Evolutionary conservation across 441 rosid species (phyloP), one percentile per base, ranked within the genome.

Genomic region (Bocquillonia castaneifolia): DNA sequence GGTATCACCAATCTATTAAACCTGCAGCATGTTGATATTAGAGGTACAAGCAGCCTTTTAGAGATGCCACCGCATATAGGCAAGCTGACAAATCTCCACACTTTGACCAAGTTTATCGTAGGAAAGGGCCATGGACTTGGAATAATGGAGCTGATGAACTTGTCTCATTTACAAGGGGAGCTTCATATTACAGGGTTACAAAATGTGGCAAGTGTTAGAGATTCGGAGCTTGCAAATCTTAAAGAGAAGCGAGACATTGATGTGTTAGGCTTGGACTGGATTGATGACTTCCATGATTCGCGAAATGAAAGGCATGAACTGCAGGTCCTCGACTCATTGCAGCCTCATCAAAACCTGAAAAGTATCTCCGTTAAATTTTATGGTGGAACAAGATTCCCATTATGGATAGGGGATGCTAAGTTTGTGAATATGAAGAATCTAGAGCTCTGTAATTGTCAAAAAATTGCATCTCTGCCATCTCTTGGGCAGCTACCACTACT

Each of bases 201-300:
- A 5, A 57, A 57, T 57, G 61, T 57, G 61, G 57, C 5, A 9
- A 56, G 59, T 39, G 51, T 25, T 37, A 20, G 5, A 61, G 68
- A 58, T 34, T 67, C 77, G 29, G 48, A 59, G 71, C 28, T 22
- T 14, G 79, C 73, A 36, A 63, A 52, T 63, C 20, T 80, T 51
- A 69, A 63, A 58, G 68, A 40, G 32, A 80, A 72, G 76, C 31
- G 22, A n/a, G n/a, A 23, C 15, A 56, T 80, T 18, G 14, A 23
- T n/a, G 34, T 37, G 32, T 67, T 80, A 50, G 39, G 5, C 13
- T 64, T 77, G 53, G 67, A 58, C 4, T 77, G 84, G 84, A 4
- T 48, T 54, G 8, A 55, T 12, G 3, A 55, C 36, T 29, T 28
- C 17, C 10, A 55, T 55, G 3, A 37, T 29, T 26, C 28, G 59